A percentile compares a stretch with the other conserved stretches of the same genome.
These are phyloP conservation scores for Scheffersomyces quercinus DNA, from an alignment of 1,139 yeast genomes.

Conservation along the genomic window DNA sequence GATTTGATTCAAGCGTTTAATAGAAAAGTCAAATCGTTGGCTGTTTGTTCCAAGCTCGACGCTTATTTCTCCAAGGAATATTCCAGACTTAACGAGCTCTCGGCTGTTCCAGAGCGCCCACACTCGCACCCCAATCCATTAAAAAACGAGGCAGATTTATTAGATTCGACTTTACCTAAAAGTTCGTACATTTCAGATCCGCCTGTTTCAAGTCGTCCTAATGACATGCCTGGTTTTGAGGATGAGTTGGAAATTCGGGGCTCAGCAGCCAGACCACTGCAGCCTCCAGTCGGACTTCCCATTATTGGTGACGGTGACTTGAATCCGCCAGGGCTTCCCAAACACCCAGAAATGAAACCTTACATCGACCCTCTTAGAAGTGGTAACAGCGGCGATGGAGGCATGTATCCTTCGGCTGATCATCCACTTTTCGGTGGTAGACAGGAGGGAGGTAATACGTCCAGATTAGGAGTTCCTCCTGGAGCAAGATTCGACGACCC, in stretches of 20 bases:
- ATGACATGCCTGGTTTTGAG: conserved; percentile 30
- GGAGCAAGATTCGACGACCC: conserved; percentile 63
- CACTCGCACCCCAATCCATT: conserved; percentile 5
- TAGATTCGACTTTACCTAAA: conserved; percentile 1
- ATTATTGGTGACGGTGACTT: conserved; percentile 53
- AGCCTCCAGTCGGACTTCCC: conserved; percentile 18
- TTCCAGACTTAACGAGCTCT: not conserved
- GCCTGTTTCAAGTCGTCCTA: conserved; percentile 10
- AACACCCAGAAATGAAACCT: conserved; percentile 44
- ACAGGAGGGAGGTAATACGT: conserved; percentile 21
- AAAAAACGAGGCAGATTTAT: conserved; percentile 8
- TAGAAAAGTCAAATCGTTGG: conserved; percentile 5
- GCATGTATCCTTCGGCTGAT: conserved; percentile 54
- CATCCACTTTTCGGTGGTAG: conserved; percentile 50
- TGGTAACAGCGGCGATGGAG: conserved; percentile 34
- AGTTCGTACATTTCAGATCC: not conserved
- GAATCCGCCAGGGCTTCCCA: conserved; percentile 49
- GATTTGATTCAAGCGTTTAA: conserved; percentile 27
- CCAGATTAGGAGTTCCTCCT: conserved; percentile 41
- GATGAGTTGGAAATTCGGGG: conserved; percentile 24
- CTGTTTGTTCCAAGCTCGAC: not conserved
- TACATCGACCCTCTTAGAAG: conserved; percentile 33
- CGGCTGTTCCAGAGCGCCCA: not conserved
- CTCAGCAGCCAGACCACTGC: conserved; percentile 6
- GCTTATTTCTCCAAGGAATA: not conserved